A percentile compares a stretch with the other conserved stretches of the same genome.
Conservation (phyloP, 1,284 basidiomycete genomes). For the Cutaneotrichosporon sp. region DNA sequence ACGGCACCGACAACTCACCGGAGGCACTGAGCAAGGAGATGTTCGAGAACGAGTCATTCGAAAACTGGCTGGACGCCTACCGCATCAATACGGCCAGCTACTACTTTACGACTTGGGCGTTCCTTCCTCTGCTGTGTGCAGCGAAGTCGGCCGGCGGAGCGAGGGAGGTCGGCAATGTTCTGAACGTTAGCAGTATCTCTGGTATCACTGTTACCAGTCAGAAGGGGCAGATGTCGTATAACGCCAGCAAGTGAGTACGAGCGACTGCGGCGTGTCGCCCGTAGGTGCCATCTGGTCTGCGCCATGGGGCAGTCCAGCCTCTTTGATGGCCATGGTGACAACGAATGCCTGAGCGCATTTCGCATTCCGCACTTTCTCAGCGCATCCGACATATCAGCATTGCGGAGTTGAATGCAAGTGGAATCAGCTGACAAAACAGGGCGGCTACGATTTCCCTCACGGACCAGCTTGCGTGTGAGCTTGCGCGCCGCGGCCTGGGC, state of each 20-base stretch:
- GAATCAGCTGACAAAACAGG: constrained; percentile 15
- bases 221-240: constrained; percentile 46
- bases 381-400: no score
- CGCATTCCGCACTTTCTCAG: no score
- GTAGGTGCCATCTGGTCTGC: no score
- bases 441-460: constrained; percentile 29
- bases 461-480: constrained; percentile 29
- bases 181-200: constrained; percentile 37
- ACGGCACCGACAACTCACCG: constrained; percentile 35
- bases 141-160: constrained; percentile 34
- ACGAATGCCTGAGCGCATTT: no score
- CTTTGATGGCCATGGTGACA: no score
- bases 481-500: constrained; percentile 24
- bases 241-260: constrained; percentile 39
- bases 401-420: no score
- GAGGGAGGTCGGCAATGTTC: constrained; percentile 42
- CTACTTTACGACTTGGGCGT: constrained; percentile 47
- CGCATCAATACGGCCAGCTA: constrained; percentile 45
- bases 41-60: constrained; percentile 43
- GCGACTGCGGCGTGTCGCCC: no score
- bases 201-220: constrained; percentile 15
- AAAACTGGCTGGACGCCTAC: constrained; percentile 40
- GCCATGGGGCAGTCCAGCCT: no score
- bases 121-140: constrained; percentile 44
- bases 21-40: constrained; percentile 42